Conservation (phyloP, 2,329 filamentous ascomycete species). For the Orbilia oligospora region DNA sequence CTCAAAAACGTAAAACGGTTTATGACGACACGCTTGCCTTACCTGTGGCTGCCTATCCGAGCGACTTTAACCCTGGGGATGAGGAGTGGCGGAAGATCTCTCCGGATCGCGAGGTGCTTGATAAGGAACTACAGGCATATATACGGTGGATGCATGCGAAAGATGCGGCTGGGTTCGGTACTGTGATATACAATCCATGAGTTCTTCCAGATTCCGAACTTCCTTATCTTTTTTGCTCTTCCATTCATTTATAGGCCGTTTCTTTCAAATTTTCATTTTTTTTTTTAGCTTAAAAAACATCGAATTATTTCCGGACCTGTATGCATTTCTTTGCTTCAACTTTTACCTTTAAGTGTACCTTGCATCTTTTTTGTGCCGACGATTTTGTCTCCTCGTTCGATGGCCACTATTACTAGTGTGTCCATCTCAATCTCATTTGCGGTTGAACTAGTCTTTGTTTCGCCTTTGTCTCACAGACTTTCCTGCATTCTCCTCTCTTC, state of each 20-base stretch:
- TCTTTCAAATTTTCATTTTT: no score
- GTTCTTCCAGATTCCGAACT: neutral
- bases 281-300: no score
- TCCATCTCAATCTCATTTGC: neutral
- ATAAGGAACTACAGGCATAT: conserved; percentile 58
- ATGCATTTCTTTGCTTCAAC: neutral
- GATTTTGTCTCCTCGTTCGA: neutral
- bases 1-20: conserved; percentile 26
- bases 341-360: neutral
- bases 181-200: neutral
- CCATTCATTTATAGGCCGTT: no score
- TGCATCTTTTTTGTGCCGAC: neutral
- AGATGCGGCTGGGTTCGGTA: conserved; percentile 51
- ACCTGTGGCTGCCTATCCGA: conserved; percentile 25
- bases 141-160: conserved; percentile 59
- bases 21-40: conserved; percentile 7
- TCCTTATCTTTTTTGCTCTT: neutral
- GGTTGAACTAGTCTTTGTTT: neutral
- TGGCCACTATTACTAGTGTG: neutral
- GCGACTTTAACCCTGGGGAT: conserved; percentile 46
- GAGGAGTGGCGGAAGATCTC: conserved; percentile 59
- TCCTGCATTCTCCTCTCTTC: neutral
- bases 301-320: neutral
- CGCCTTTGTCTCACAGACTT: neutral
- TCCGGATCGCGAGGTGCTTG: conserved; percentile 39